Evolutionary conservation across 495 filamentous ascomycete species (phyloP).

Genomic region (Penicillium arizonense): DNA sequence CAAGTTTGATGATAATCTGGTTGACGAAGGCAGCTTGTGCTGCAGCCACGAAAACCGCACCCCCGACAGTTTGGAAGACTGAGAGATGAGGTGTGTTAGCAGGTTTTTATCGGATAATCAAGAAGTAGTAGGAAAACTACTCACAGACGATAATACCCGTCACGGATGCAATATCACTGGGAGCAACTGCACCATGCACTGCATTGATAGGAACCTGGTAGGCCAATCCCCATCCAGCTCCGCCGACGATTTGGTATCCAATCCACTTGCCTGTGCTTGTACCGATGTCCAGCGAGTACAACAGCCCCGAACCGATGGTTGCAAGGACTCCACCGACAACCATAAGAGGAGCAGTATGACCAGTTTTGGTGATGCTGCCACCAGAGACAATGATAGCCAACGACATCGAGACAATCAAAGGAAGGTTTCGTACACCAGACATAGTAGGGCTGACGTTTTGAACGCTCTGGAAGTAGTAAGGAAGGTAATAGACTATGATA

Average conservation of each 20-base stretch:
- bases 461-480: slow-evolving; percentile 72
- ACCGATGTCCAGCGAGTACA: slow-evolving; percentile 47
- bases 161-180: background rate
- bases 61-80: slow-evolving; percentile 43
- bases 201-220: background rate
- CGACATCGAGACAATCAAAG: slow-evolving; percentile 54
- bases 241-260: slow-evolving; percentile 60
- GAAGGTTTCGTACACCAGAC: slow-evolving; percentile 68
- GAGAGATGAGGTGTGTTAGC: background rate
- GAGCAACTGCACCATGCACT: background rate
- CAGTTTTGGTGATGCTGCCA: slow-evolving; percentile 51
- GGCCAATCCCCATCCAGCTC: slow-evolving; percentile 21
- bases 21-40: slow-evolving; percentile 45
- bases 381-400: slow-evolving; percentile 50
- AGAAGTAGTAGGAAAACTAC: background rate
- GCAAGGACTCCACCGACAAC: slow-evolving; percentile 47
- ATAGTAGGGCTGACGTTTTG: slow-evolving; percentile 58
- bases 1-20: slow-evolving; percentile 26
- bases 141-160: background rate
- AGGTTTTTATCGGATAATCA: background rate
- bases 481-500: slow-evolving; percentile 40
- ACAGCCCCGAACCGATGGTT: slow-evolving; percentile 60
- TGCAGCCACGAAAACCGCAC: slow-evolving; percentile 38
- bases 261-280: slow-evolving; percentile 51
- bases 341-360: slow-evolving; percentile 50